Conservation (phyloP, 306 rosid genomes). For the Amphicarpaea edgeworthii region DNA sequence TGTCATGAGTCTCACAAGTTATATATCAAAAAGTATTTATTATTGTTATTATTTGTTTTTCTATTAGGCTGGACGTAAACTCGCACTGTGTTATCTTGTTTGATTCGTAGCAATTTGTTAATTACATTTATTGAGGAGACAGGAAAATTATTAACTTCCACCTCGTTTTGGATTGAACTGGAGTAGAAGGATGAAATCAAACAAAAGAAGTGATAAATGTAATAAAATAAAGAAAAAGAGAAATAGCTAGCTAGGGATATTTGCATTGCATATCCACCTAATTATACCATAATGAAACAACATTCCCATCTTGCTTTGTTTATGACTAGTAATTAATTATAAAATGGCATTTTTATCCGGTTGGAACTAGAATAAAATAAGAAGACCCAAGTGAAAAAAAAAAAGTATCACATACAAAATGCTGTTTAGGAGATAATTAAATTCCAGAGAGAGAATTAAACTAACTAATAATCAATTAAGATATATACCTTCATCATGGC, state of each 20-base stretch:
- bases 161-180: no score
- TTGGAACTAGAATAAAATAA: constrained; percentile 23
- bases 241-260: no score
- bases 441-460: not conserved
- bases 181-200: no score
- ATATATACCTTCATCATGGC: constrained; percentile 75
- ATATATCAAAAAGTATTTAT: not conserved
- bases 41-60: no score
- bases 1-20: not conserved
- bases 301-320: not conserved
- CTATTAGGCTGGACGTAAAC: no score
- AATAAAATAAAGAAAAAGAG: no score
- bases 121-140: no score
- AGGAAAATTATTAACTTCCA: no score
- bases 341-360: constrained; percentile 6
- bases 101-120: no score
- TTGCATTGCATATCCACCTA: constrained; percentile 25
- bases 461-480: no score
- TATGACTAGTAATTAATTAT: not conserved
- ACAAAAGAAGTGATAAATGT: no score
- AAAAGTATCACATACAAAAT: not conserved
- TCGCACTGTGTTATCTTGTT: no score
- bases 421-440: not conserved
- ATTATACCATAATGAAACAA: constrained; percentile 12
- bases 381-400: constrained; percentile 5